Evolutionary conservation across 75 land plant species (phyloP).

Genomic region (Gnetum montanum): DNA sequence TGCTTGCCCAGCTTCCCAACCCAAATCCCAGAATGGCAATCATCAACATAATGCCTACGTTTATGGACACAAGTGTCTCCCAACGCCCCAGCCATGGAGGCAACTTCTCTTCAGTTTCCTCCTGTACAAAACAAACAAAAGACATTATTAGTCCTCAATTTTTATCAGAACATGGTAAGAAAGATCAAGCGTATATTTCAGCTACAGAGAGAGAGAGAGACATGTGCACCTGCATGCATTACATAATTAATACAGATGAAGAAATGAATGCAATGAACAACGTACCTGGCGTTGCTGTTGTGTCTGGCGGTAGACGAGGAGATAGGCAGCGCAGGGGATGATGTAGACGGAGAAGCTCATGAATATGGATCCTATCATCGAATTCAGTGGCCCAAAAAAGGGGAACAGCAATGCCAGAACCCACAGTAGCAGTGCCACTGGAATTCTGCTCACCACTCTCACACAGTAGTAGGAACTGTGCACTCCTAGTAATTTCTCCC

Average conservation of each 20-base stretch:
- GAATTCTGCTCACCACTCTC: slow-evolving; percentile 9
- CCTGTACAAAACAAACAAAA: too few relatives aligned
- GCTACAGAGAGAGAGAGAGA: too few relatives aligned
- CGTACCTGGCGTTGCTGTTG: background rate
- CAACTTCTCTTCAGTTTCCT: slow-evolving; percentile 14
- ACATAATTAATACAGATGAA: too few relatives aligned
- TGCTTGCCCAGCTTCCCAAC: slow-evolving; percentile 23
- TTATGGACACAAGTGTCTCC: slow-evolving; percentile 14
- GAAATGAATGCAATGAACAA: too few relatives aligned
- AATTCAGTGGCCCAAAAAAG: slow-evolving; percentile 24
- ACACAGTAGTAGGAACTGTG: slow-evolving; percentile 6
- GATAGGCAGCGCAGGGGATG: slow-evolving; percentile 25
- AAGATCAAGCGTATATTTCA: too few relatives aligned
- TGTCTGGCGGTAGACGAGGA: slow-evolving; percentile 8
- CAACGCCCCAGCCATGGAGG: slow-evolving; percentile 7
- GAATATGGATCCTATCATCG: slow-evolving; percentile 19
- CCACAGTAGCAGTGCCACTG: slow-evolving; percentile 17
- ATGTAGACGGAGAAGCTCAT: slow-evolving; percentile 34
- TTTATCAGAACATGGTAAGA: too few relatives aligned
- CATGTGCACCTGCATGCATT: too few relatives aligned
- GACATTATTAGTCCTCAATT: too few relatives aligned
- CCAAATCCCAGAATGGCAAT: slow-evolving; percentile 16
- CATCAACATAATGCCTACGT: slow-evolving; percentile 2
- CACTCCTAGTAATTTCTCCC: slow-evolving; percentile 27
- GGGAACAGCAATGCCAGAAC: slow-evolving; percentile 20